Base-by-base conservation (phyloP, 441 rosid species). In the Pelargonium cotyledonis region DNA sequence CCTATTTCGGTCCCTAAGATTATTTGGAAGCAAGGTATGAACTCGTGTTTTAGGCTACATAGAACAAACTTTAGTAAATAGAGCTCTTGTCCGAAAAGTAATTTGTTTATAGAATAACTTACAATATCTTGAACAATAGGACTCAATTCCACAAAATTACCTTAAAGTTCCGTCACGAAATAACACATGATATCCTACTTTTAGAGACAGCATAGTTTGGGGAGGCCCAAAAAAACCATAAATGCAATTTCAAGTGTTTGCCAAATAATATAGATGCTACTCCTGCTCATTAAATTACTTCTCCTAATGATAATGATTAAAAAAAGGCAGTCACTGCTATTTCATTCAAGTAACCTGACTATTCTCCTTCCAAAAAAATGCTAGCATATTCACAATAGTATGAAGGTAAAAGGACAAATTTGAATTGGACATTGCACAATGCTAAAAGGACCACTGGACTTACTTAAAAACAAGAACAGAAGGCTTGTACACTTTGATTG, bases 401-500 rank as follows among this genome's bases (percentile, higher is more conserved):
- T 29, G 31, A 29, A 29, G 31, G 31, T 29, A 29, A 0, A 29
- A 1, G 31, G 31, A 29, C 31, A 29, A 1, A 29, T 29, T 29
- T 29, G 31, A 29, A 29, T 29, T 29, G 31, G 31, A 29, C 31
- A 29, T 29, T 29, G 31, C 2, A 29, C 15, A 8, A 12, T 8
- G 57, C 57, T 12, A 49, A 58, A 58, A 66, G n/a, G 4, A 44
- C 51, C 47, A n/a, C 0, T 2, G 10, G 21, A 73, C 95, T 85
- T 79, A 94, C 97, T 94, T 94, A 78, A 91, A 94, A 73, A 87
- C 91, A 72, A 89, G 73, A 77, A 94, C 79, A 4, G 97, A 94
- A 66, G 98, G 91, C 80, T 94, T 94, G 89, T 91, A 94, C 40
- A 94, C 92, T 85, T 94, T 89, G 67, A 91, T 84, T 6, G 98